Evolutionary conservation across 78 protist genomes (phyloP).

Genomic region (Dictyostelium brefeldianum): DNA sequence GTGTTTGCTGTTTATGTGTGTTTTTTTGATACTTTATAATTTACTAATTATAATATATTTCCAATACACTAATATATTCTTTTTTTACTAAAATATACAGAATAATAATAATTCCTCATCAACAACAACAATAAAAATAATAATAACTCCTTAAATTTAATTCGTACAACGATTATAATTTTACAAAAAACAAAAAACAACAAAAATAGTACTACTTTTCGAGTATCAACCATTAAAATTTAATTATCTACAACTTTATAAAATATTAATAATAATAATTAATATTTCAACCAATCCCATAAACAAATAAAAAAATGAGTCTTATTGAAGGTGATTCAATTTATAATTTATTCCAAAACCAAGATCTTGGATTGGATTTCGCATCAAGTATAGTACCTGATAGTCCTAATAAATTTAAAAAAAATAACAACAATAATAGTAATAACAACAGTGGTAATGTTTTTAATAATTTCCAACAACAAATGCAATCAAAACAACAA

Average conservation of each 20-base stretch:
- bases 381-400: constrained; percentile 71
- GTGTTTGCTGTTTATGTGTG: too few relatives aligned
- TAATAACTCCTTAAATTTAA: too few relatives aligned
- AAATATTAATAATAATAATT: not conserved
- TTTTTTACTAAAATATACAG: not conserved
- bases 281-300: not conserved
- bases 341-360: constrained; percentile 59
- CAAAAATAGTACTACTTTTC: not conserved
- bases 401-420: constrained; percentile 68
- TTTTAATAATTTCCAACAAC: constrained; percentile 12
- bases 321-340: constrained; percentile 68
- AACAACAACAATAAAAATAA: too few relatives aligned
- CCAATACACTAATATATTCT: too few relatives aligned
- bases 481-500: not conserved
- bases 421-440: not conserved
- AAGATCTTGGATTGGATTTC: constrained; percentile 62
- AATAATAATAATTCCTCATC: not conserved
- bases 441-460: not conserved
- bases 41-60: too few relatives aligned
- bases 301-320: constrained; percentile 40
- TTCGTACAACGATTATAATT: too few relatives aligned
- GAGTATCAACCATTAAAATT: not conserved
- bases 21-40: too few relatives aligned
- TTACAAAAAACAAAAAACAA: not conserved
- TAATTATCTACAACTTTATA: not conserved